phyloP scores from a whole-genome alignment of 805 yeast species.

The Starmerella etchellsii region DNA sequence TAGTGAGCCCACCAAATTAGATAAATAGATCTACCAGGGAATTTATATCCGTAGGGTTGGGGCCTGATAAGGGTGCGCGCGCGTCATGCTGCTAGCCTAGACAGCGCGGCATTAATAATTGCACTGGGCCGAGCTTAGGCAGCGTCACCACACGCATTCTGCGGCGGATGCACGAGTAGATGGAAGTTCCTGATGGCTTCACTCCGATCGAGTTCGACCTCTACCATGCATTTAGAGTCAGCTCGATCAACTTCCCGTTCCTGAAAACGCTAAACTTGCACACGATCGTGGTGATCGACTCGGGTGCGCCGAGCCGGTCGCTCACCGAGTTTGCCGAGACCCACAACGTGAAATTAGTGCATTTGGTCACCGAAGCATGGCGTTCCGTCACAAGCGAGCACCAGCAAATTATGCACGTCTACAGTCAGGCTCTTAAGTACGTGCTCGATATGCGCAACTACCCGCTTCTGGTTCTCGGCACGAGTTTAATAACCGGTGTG shows the following conservation, averaged over 20 bases:
- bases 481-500: constrained; percentile 66
- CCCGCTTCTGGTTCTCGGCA: constrained; percentile 65
- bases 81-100: too few species aligned
- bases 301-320: constrained; percentile 69
- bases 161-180: too few species aligned
- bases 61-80: too few species aligned
- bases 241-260: constrained; percentile 40
- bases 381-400: constrained; percentile 21
- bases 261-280: constrained; percentile 57
- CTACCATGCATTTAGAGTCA: constrained; percentile 51
- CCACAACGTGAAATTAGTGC: constrained; percentile 25
- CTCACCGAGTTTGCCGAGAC: constrained; percentile 52
- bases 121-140: too few species aligned
- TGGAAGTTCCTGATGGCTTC: constrained; percentile 62
- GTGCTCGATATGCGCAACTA: constrained; percentile 49
- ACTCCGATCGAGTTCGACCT: constrained; percentile 83
- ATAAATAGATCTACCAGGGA: too few species aligned
- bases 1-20: too few species aligned
- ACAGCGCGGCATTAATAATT: too few species aligned
- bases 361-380: constrained; percentile 30
- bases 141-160: too few species aligned
- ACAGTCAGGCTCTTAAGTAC: constrained; percentile 53
- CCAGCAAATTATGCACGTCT: constrained; percentile 25
- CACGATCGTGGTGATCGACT: constrained; percentile 63
- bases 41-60: too few species aligned